These are phyloP conservation scores for Nemania sp. DNA, from an alignment of 2,329 filamentous ascomycete genomes.

Conservation along the genomic window DNA sequence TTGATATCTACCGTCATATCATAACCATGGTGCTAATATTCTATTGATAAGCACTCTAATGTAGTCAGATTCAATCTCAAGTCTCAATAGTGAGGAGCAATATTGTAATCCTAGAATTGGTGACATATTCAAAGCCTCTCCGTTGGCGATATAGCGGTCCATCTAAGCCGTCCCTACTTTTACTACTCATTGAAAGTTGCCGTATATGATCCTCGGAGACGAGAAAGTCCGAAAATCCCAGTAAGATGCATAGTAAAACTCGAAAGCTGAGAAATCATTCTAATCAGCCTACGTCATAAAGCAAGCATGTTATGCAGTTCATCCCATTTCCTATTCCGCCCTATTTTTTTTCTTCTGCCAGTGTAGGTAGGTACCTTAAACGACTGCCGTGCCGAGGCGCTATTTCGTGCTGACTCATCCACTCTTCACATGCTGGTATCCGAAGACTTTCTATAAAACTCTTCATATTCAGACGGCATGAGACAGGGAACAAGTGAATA, in stretches of 20 bases:
- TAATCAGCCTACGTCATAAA: neutral
- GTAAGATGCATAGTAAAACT: neutral
- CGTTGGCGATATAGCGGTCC: neutral
- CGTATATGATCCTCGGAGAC: neutral
- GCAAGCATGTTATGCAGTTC: neutral
- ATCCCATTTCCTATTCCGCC: neutral
- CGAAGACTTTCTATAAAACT: neutral
- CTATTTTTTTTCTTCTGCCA: neutral
- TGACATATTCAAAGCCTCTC: neutral
- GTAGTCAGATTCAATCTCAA: neutral
- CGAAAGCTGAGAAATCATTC: neutral
- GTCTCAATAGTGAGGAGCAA: no score
- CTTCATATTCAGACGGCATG: neutral
- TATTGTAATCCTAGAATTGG: neutral
- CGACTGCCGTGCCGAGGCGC: neutral
- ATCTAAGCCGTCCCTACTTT: neutral
- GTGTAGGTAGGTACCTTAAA: neutral
- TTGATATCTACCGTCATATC: neutral
- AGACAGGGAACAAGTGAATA: constrained; percentile 20
- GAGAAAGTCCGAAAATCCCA: neutral
- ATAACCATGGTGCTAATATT: neutral
- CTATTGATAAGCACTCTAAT: neutral
- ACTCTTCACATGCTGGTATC: constrained; percentile 19
- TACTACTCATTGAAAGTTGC: neutral
- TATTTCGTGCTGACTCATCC: constrained; percentile 20